Evolutionary conservation across 2,329 filamentous ascomycete genomes (phyloP).

Genomic region (Albophoma yamanashiensis): DNA sequence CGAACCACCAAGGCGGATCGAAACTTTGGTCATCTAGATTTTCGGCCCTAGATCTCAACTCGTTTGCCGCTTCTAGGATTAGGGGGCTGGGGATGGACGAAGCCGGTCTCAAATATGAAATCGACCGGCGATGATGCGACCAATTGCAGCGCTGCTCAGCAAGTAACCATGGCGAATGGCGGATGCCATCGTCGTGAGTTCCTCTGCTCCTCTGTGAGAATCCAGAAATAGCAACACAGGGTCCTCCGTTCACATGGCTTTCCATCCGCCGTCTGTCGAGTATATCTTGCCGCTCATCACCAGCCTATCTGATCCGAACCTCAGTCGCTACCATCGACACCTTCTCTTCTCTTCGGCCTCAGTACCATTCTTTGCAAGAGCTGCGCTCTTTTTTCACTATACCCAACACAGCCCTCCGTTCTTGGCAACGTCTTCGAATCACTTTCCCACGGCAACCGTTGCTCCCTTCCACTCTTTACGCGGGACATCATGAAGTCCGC

Average conservation of each 20-base stretch:
- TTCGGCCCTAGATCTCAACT: background rate
- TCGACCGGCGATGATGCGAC: background rate
- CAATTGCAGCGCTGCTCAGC: background rate
- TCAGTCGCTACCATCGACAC: constrained; percentile 2
- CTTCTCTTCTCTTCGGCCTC: constrained; percentile 5
- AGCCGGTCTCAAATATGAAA: constrained; percentile 10
- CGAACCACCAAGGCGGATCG: background rate
- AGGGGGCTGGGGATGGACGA: constrained; percentile 1
- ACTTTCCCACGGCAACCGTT: background rate
- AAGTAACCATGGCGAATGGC: background rate
- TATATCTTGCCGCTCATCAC: background rate
- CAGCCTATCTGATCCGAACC: background rate
- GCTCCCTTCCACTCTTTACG: background rate
- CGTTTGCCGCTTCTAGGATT: background rate
- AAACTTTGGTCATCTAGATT: background rate
- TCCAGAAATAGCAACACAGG: background rate
- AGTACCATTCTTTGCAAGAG: constrained; percentile 9
- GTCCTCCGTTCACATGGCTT: background rate
- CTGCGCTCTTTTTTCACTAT: constrained; percentile 20
- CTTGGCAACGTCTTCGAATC: background rate
- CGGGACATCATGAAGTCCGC: constrained; percentile 16
- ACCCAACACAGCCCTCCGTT: constrained; percentile 2
- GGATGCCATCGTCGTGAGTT: background rate
- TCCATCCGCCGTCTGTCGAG: background rate
- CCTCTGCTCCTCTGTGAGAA: background rate